Conservation (phyloP, 306 rosid genomes). For the Chamaecrista fasciculata region DNA sequence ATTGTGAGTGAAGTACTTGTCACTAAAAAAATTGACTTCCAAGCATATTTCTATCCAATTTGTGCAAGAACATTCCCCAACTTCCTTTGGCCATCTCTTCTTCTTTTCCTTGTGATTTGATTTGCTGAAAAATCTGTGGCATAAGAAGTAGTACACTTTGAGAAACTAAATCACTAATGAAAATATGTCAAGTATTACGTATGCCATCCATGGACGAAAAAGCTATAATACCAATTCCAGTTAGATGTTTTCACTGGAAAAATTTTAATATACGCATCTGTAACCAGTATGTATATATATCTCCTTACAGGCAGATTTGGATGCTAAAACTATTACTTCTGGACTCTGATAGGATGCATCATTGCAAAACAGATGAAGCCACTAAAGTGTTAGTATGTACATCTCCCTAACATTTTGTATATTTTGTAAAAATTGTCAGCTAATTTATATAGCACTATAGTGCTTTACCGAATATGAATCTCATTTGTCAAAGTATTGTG, state of each 20-base stretch:
- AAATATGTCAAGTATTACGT: no score
- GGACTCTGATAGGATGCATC: neutral
- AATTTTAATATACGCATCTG: neutral
- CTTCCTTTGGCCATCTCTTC: neutral
- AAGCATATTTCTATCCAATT: neutral
- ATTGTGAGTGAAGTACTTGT: conserved; percentile 11
- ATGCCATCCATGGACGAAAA: neutral
- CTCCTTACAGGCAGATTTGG: neutral
- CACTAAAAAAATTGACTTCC: conserved; percentile 5
- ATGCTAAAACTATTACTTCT: neutral
- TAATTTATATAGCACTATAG: no score
- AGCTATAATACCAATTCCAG: no score
- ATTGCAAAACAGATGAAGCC: no score
- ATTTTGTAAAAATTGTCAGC: no score
- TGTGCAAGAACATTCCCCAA: neutral
- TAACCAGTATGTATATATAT: neutral
- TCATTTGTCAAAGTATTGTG: no score
- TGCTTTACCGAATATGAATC: no score
- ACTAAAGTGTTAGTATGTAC: no score
- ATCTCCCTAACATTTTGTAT: no score
- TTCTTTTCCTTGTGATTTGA: neutral
- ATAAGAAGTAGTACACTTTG: neutral
- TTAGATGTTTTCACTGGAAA: neutral
- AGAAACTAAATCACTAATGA: no score
- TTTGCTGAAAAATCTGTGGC: neutral